A percentile compares a stretch with the other conserved stretches of the same genome.
Conservation (phyloP, 331 rosid species). For the Malus hybrid region DNA sequence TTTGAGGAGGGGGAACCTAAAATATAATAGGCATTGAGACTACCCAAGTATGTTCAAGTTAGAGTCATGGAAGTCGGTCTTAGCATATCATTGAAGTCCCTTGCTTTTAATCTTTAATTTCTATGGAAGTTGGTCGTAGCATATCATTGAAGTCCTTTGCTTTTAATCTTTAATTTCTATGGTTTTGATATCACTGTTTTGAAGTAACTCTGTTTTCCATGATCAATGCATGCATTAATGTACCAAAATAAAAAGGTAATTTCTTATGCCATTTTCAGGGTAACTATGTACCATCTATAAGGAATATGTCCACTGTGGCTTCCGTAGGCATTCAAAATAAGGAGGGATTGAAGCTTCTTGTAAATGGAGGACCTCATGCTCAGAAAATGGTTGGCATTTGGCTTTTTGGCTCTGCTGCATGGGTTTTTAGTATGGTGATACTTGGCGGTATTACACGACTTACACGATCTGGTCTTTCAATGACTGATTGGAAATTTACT, state of each 20-base stretch:
- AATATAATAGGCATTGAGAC: not conserved
- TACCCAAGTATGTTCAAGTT: not conserved
- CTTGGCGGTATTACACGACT: conserved; percentile 85
- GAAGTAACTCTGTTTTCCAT: not conserved
- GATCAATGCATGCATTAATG: not conserved
- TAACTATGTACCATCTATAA: conserved; percentile 26
- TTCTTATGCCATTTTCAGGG: conserved; percentile 32
- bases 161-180: not conserved
- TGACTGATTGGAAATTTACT: conserved; percentile 91
- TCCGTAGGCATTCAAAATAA: conserved; percentile 30
- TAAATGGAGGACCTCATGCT: conserved; percentile 59
- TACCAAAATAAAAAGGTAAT: not conserved
- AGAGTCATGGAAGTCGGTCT: not conserved
- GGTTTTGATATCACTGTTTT: not conserved
- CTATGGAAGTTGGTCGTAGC: not conserved
- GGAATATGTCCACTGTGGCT: conserved; percentile 42
- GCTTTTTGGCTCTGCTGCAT: conserved; percentile 80
- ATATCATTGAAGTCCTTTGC: not conserved
- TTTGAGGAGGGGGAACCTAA: not conserved
- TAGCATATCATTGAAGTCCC: not conserved
- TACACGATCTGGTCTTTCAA: conserved; percentile 90
- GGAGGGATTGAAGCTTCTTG: conserved; percentile 60
- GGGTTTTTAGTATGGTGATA: conserved; percentile 94
- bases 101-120: not conserved
- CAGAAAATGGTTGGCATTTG: conserved; percentile 73